These are phyloP conservation scores for Amanita pallidorosea DNA, from an alignment of 768 basidiomycete species.

Conservation along the genomic window DNA sequence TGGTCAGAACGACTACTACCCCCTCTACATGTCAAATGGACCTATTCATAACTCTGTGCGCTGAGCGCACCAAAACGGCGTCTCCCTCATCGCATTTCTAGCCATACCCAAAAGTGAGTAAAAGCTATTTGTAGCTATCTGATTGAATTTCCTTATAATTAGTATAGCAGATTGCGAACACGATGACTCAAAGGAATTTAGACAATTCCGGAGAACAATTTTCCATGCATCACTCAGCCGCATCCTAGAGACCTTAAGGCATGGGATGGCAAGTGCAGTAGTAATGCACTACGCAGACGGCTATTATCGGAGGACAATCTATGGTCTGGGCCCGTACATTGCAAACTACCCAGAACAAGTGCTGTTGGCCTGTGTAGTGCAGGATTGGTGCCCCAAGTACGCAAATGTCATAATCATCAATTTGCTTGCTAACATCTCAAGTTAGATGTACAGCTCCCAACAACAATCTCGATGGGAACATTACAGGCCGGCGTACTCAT, in stretches of 20 bases:
- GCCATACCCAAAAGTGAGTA: constrained; percentile 9
- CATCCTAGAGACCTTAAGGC: not conserved
- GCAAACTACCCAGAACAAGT: constrained; percentile 29
- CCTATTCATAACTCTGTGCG: not conserved
- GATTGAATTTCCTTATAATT: too few relatives aligned
- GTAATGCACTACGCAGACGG: constrained; percentile 13
- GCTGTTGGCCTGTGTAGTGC: constrained; percentile 10
- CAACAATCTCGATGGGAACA: not conserved
- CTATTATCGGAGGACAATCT: constrained; percentile 17
- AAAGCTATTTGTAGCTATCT: too few relatives aligned
- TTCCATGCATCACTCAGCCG: not conserved
- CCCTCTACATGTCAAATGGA: not conserved
- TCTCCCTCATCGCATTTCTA: not conserved
- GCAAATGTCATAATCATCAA: too few relatives aligned
- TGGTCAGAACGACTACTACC: not conserved
- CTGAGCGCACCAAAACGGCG: not conserved
- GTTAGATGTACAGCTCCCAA: not conserved
- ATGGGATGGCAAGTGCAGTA: not conserved
- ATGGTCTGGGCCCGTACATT: constrained; percentile 24
- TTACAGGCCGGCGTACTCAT: constrained; percentile 4
- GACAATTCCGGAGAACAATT: not conserved
- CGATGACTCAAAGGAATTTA: not conserved
- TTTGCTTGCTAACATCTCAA: not conserved
- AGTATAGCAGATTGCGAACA: not conserved
- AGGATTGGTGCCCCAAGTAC: constrained; percentile 7